A percentile compares a stretch with the other conserved stretches of the same genome.
phyloP scores from a whole-genome alignment of 164 flowering plant genomes.

The Sextonia rubra region DNA sequence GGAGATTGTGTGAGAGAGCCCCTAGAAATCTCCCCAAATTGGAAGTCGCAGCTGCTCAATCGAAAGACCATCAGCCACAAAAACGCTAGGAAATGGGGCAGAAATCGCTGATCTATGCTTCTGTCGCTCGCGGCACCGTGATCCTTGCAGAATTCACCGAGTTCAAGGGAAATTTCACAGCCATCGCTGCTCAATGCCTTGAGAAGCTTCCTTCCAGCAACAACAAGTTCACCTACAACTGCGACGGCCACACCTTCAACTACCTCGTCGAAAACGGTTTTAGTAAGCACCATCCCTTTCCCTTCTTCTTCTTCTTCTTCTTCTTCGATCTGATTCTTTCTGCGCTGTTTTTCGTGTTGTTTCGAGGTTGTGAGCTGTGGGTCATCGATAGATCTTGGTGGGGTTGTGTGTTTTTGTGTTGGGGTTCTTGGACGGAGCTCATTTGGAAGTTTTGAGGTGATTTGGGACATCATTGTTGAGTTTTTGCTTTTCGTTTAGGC shows the following conservation, averaged over 20 bases:
- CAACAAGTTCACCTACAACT: slow-evolving; percentile 28
- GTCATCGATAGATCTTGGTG: no score
- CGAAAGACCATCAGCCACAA: no score
- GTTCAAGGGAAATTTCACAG: slow-evolving; percentile 21
- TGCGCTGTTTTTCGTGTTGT: no score
- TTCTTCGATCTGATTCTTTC: no score
- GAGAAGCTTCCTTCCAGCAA: slow-evolving; percentile 22
- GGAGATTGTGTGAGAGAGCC: neutral
- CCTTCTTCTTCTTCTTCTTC: neutral
- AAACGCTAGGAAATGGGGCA: slow-evolving; percentile 15
- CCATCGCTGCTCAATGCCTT: slow-evolving; percentile 24
- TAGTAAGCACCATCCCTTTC: slow-evolving; percentile 8
- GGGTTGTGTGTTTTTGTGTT: no score
- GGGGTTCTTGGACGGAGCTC: no score
- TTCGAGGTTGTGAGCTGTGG: no score
- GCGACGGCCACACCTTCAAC: slow-evolving; percentile 25
- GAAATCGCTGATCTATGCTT: slow-evolving; percentile 20
- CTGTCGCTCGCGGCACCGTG: slow-evolving; percentile 26
- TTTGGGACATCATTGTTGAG: no score
- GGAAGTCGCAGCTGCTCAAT: neutral
- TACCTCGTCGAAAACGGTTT: slow-evolving; percentile 25
- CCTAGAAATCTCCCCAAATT: neutral
- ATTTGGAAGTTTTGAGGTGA: no score
- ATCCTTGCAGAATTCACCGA: slow-evolving; percentile 23
- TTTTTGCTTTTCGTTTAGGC: no score